Evolutionary conservation across 805 yeast genomes (phyloP).

Genomic region (Jamesozyma gamospora): DNA sequence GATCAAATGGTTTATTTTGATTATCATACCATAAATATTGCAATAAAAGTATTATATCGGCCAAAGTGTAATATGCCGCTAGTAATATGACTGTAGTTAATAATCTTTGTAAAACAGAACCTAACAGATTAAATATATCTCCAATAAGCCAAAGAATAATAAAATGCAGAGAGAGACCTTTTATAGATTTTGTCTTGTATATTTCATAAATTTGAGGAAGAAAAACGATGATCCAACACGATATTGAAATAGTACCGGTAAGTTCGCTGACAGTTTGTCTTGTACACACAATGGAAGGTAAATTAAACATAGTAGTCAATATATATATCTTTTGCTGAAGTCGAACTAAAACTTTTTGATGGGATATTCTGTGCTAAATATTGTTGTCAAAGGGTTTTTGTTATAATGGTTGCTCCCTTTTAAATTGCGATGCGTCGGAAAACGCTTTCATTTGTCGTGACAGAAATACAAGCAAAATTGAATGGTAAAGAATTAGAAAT

Average conservation of each 20-base stretch:
- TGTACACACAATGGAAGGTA: slow-evolving; percentile 45
- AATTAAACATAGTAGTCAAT: background rate
- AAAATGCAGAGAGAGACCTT: slow-evolving; percentile 80
- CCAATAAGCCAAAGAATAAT: slow-evolving; percentile 88
- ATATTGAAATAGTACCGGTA: slow-evolving; percentile 70
- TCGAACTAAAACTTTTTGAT: too few relatives aligned
- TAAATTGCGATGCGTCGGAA: too few relatives aligned
- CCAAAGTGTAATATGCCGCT: slow-evolving; percentile 86
- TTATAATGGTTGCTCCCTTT: background rate
- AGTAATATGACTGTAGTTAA: slow-evolving; percentile 89
- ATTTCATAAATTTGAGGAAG: slow-evolving; percentile 95
- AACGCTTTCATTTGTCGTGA: too few relatives aligned
- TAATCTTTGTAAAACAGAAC: slow-evolving; percentile 81
- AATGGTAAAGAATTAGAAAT: too few relatives aligned
- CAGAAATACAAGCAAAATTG: too few relatives aligned
- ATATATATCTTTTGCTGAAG: too few relatives aligned
- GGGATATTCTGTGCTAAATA: too few relatives aligned
- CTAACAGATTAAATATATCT: slow-evolving; percentile 86
- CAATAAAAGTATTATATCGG: slow-evolving; percentile 72
- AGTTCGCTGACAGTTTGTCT: slow-evolving; percentile 70
- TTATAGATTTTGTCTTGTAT: slow-evolving; percentile 73
- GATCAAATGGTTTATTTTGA: slow-evolving; percentile 37
- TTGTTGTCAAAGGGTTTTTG: too few relatives aligned
- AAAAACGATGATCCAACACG: slow-evolving; percentile 96
- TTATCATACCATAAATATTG: slow-evolving; percentile 76